Conservation (phyloP, 2,329 filamentous ascomycete species). For the Biscogniauxia mediterranea region DNA sequence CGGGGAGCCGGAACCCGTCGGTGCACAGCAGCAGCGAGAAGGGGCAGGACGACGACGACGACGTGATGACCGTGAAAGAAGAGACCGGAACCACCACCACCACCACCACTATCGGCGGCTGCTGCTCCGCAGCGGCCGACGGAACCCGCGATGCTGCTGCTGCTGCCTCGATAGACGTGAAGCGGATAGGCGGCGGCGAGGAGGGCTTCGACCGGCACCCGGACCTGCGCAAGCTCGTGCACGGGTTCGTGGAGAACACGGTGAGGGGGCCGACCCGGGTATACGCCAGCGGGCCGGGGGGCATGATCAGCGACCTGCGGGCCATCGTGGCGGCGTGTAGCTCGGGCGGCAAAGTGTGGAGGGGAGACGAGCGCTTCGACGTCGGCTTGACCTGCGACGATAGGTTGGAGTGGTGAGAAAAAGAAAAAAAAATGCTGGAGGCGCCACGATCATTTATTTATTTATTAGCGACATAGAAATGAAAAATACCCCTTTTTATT, state of each 20-base stretch:
- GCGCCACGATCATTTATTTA: no score
- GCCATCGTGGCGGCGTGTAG: slow-evolving; percentile 53
- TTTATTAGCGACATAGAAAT: no score
- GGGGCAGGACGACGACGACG: slow-evolving; percentile 20
- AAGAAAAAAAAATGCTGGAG: no score
- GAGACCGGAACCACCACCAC: slow-evolving; percentile 14
- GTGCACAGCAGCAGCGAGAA: slow-evolving; percentile 28
- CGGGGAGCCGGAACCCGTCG: slow-evolving; percentile 27
- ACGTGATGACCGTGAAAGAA: slow-evolving; percentile 27
- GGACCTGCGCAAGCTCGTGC: slow-evolving; percentile 45
- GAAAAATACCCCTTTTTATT: no score
- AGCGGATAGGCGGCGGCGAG: slow-evolving; percentile 29
- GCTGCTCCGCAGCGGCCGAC: slow-evolving; percentile 12
- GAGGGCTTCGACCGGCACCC: slow-evolving; percentile 40
- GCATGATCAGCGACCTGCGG: slow-evolving; percentile 59
- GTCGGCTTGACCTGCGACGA: slow-evolving; percentile 60
- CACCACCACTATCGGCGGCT: slow-evolving; percentile 1
- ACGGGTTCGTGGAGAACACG: slow-evolving; percentile 47
- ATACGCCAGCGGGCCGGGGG: slow-evolving; percentile 58
- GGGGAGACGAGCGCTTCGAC: slow-evolving; percentile 53
- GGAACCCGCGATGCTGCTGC: slow-evolving; percentile 19
- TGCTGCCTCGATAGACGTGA: slow-evolving; percentile 25
- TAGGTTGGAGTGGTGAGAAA: slow-evolving; percentile 49
- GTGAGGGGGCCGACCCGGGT: slow-evolving; percentile 51
- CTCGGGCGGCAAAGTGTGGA: slow-evolving; percentile 53